These are phyloP conservation scores for Rheum nobile DNA, from an alignment of 148 eudicot species.

Conservation along the genomic window DNA sequence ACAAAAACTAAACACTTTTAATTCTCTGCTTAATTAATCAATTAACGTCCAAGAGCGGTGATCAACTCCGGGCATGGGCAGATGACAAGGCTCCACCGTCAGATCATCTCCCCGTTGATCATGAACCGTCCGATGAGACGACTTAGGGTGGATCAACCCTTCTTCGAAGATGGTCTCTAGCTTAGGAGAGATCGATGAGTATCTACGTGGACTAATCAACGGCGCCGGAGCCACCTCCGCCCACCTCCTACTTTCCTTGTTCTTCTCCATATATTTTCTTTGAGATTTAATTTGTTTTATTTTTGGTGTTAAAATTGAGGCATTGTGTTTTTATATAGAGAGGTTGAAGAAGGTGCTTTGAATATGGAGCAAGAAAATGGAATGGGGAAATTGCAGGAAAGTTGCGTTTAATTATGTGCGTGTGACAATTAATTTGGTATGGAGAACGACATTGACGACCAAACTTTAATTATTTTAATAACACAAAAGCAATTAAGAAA, in stretches of 20 bases:
- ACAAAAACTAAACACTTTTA: background rate
- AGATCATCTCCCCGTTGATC: background rate
- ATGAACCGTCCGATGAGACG: background rate
- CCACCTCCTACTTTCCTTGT: background rate
- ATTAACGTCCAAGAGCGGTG: no score
- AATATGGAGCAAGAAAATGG: background rate
- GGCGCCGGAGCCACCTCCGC: constrained; percentile 8
- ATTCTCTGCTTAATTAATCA: no score
- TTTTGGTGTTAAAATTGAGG: background rate
- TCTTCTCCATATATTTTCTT: background rate
- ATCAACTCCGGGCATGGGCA: background rate
- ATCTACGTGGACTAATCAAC: background rate
- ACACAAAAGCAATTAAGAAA: background rate
- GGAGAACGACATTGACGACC: constrained; percentile 1
- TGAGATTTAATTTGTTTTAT: background rate
- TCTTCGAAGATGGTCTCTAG: constrained; percentile 13
- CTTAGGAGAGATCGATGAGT: background rate
- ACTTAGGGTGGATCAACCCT: background rate
- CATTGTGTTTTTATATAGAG: background rate
- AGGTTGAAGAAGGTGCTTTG: constrained; percentile 1
- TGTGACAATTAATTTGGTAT: background rate
- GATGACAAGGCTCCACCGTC: background rate
- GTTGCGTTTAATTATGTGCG: background rate
- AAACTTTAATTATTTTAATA: background rate
- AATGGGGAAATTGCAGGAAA: background rate